These are phyloP conservation scores for Candida sanyiensis DNA, from an alignment of 805 yeast genomes.

Conservation along the genomic window DNA sequence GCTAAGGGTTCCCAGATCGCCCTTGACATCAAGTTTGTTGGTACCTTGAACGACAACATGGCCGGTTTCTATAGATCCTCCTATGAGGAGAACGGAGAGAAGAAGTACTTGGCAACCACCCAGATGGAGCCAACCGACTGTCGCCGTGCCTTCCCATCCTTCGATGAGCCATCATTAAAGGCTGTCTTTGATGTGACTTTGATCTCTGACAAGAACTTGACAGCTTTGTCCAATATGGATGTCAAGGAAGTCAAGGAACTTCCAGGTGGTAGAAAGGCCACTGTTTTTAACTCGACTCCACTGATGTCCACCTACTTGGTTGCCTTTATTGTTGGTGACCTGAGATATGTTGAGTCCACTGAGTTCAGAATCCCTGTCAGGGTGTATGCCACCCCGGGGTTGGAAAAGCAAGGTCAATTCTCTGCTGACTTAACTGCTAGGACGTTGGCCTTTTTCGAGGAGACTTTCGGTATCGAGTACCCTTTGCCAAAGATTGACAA, in stretches of 20 bases:
- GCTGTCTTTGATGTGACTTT: constrained; percentile 64
- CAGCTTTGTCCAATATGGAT: constrained; percentile 68
- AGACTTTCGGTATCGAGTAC: constrained; percentile 67
- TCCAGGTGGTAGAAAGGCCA: constrained; percentile 43
- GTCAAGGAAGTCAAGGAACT: constrained; percentile 43
- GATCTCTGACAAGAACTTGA: constrained; percentile 48
- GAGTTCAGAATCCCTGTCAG: constrained; percentile 70
- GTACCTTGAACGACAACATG: constrained; percentile 70
- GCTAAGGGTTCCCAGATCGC: constrained; percentile 35
- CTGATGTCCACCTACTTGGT: constrained; percentile 80
- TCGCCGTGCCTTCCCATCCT: constrained; percentile 81
- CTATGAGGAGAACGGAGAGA: constrained; percentile 55
- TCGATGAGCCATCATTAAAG: constrained; percentile 78
- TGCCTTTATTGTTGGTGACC: constrained; percentile 78
- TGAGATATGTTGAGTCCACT: constrained; percentile 62
- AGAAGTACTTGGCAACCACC: constrained; percentile 72
- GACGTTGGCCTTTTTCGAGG: constrained; percentile 67
- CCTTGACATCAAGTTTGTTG: constrained; percentile 49
- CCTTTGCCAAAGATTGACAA: constrained; percentile 78
- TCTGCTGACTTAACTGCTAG: constrained; percentile 73
- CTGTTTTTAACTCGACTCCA: constrained; percentile 69
- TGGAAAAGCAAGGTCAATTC: constrained; percentile 62
- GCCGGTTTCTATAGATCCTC: constrained; percentile 76
- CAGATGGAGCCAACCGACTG: constrained; percentile 88
- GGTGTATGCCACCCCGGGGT: constrained; percentile 77